These are phyloP conservation scores for Backusella australiensis DNA, from an alignment of 192 early-diverging fungal genomes.

Conservation along the genomic window DNA sequence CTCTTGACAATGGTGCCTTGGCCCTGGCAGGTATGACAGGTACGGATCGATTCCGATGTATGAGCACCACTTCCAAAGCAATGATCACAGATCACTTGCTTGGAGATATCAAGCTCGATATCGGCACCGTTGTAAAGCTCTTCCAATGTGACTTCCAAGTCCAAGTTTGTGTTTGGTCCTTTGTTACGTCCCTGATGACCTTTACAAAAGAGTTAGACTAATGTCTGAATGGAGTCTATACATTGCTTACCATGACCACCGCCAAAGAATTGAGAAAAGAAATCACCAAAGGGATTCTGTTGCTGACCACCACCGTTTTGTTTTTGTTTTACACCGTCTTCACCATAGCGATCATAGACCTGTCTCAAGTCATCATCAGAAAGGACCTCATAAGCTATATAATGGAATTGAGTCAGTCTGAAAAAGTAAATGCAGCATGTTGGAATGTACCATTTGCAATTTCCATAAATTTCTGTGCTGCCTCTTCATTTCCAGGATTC, in stretches of 20 bases:
- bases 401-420: no score
- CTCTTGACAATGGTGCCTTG: conserved; percentile 77
- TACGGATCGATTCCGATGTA: conserved; percentile 75
- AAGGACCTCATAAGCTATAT: conserved; percentile 84
- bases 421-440: no score
- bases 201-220: not conserved
- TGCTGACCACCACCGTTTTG: conserved; percentile 51
- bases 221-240: not conserved
- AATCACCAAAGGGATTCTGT: conserved; percentile 92
- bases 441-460: conserved; percentile 1
- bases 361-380: conserved; percentile 24
- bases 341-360: conserved; percentile 94
- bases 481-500: conserved; percentile 70
- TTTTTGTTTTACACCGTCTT: conserved; percentile 86
- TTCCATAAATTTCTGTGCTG: conserved; percentile 18
- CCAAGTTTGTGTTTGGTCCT: conserved; percentile 76
- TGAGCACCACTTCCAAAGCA: conserved; percentile 94
- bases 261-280: conserved; percentile 90
- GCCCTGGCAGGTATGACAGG: conserved; percentile 77
- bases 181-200: conserved; percentile 57
- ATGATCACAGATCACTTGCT: conserved; percentile 89
- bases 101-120: conserved; percentile 90
- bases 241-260: conserved; percentile 28
- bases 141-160: conserved; percentile 80
- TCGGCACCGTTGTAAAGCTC: conserved; percentile 85